Evolutionary conservation across 176 grass and related monocot genomes (phyloP).

Genomic region (Musa schizocarpa): DNA sequence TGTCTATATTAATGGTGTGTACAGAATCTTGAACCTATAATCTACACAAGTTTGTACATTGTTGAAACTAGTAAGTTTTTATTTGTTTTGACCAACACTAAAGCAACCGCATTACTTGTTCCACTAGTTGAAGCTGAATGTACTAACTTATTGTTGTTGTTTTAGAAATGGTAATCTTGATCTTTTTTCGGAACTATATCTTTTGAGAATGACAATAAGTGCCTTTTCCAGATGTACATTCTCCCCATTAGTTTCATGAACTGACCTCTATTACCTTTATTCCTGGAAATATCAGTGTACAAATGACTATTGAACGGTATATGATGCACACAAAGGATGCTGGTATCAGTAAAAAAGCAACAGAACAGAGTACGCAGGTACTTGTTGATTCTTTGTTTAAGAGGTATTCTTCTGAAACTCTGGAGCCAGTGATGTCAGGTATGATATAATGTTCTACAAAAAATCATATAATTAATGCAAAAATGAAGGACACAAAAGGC

Average conservation of each 20-base stretch:
- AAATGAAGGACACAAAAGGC: not conserved
- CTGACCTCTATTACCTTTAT: not conserved
- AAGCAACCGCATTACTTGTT: not conserved
- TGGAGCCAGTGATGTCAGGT: too few relatives aligned
- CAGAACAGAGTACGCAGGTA: slow-evolving; percentile 25
- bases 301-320: slow-evolving; percentile 70
- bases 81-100: not conserved
- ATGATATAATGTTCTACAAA: too few relatives aligned
- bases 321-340: slow-evolving; percentile 28
- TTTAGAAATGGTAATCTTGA: too few relatives aligned
- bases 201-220: not conserved
- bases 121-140: not conserved
- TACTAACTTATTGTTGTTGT: too few relatives aligned
- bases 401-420: slow-evolving; percentile 14
- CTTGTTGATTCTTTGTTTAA: not conserved
- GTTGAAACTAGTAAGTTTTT: not conserved
- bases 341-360: slow-evolving; percentile 15
- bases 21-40: not conserved
- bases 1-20: not conserved
- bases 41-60: too few relatives aligned
- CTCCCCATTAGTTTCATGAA: not conserved
- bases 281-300: slow-evolving; percentile 35
- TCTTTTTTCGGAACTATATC: not conserved
- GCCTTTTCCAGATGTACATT: not conserved
- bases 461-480: not conserved